These are phyloP conservation scores for Linum usitatissimum DNA, from an alignment of 345 rosid genomes.

Conservation along the genomic window DNA sequence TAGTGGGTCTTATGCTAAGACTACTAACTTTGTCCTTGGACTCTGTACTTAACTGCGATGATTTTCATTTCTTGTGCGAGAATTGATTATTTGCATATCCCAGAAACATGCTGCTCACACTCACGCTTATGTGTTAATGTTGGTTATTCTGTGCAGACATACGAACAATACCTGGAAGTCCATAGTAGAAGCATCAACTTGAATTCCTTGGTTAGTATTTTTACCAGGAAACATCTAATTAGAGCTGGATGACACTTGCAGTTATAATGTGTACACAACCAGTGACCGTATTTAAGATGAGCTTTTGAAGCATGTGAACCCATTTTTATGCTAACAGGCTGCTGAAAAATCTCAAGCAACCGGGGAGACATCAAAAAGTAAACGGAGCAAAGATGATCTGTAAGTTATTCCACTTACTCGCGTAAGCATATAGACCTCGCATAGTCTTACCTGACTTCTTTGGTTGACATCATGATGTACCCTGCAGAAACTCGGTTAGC, in stretches of 20 bases:
- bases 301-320: constrained; percentile 3
- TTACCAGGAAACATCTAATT: constrained; percentile 6
- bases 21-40: background rate
- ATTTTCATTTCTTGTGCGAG: background rate
- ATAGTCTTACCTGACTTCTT: background rate
- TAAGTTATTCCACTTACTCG: constrained; percentile 22
- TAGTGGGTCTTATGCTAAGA: constrained; percentile 20
- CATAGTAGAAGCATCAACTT: constrained; percentile 60
- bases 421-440: background rate
- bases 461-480: constrained; percentile 10
- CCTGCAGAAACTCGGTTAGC: constrained; percentile 15
- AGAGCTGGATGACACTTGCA: background rate
- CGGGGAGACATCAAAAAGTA: constrained; percentile 42
- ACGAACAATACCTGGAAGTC: constrained; percentile 86
- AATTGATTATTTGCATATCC: background rate
- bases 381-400: constrained; percentile 38
- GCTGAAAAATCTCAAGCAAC: constrained; percentile 29
- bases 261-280: too few relatives aligned
- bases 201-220: constrained; percentile 54
- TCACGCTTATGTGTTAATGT: constrained; percentile 6
- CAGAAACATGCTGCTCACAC: background rate
- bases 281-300: background rate
- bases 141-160: constrained; percentile 52
- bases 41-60: constrained; percentile 5
- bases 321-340: constrained; percentile 30